phyloP scores from a whole-genome alignment of 169 alveolate genomes.

The Eimeria praecox region DNA sequence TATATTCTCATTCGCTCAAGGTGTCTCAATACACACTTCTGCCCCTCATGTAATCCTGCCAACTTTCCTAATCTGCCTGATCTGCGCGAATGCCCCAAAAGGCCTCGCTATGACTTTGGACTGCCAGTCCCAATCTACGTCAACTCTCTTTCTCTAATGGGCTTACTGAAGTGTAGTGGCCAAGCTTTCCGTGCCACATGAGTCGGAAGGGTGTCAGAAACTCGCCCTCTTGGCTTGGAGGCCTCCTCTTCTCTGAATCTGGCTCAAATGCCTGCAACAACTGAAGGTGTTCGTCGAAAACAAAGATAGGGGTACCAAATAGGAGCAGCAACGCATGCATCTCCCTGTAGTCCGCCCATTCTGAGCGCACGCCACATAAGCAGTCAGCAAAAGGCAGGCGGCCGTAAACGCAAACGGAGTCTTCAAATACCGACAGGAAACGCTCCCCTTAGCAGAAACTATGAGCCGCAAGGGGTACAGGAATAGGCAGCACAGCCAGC shows the following conservation, averaged over 20 bases:
- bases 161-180: conserved; percentile 70
- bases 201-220: conserved; percentile 58
- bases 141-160: neutral
- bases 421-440: neutral
- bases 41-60: neutral
- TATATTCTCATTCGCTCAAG: neutral
- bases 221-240: conserved; percentile 46
- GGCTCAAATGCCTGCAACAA: conserved; percentile 71
- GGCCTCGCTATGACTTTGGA: neutral
- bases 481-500: neutral
- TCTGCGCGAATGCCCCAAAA: neutral
- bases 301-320: conserved; percentile 61
- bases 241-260: conserved; percentile 60
- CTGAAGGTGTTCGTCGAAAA: conserved; percentile 67
- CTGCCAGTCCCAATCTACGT: neutral
- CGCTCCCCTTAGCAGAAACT: neutral
- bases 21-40: neutral
- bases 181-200: conserved; percentile 70
- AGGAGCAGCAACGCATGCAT: conserved; percentile 63
- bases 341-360: conserved; percentile 77
- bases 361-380: conserved; percentile 44
- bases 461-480: neutral
- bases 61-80: neutral
- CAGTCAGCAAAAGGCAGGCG: neutral
- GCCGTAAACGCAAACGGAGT: neutral